Base-by-base conservation (phyloP, 148 eudicot genomes). In the Hydrangea macrophylla region DNA sequence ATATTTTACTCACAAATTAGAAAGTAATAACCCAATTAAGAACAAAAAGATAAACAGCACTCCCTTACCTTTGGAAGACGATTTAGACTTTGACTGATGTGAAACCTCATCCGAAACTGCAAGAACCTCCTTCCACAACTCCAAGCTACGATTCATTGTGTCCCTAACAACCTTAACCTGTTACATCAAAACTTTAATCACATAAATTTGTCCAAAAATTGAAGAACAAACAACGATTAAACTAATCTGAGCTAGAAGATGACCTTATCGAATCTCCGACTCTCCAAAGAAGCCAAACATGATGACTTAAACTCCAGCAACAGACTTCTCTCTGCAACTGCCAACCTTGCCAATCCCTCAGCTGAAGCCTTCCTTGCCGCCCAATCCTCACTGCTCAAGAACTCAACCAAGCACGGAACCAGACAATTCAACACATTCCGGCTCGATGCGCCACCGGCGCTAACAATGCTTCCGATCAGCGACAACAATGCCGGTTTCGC, bases 131-230 rank as follows among this genome's bases (percentile, higher is more conserved):
- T 72, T 90, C 96, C 96, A 90, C 64, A 75, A 65, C 59, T 83
- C 90, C 77, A 84, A 78, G 12, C 88, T 86, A 64, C 75, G 70
- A 60, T 88, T 88, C 96, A 90, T 85, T 3, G 79, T 73, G 61
- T 82, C 96, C 9, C 96, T 81, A 71, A 86, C 87, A 30, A 81
- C 75, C 74, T 84, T 88, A 48, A 90, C 96, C 93, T 88, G 77
- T 60, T 58, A 40, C 70, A 71, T 72, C 67, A 30, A 51, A 67
- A 45, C 35, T 56, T 48, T 55, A 73, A 59, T 60, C n/a, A 60
- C 63, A 51, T 15, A 27, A 28, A 50, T 32, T 20, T 13, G 40
- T 20, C 62, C 54, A 40, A 10, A 25, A 44, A 56, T 15, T 0
- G 22, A 72, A 50, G 44, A 9, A 39, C 22, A 40, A 40, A 64